Base-by-base conservation (phyloP, 371 early-diverging fungal species). In the Mucor racemosus region DNA sequence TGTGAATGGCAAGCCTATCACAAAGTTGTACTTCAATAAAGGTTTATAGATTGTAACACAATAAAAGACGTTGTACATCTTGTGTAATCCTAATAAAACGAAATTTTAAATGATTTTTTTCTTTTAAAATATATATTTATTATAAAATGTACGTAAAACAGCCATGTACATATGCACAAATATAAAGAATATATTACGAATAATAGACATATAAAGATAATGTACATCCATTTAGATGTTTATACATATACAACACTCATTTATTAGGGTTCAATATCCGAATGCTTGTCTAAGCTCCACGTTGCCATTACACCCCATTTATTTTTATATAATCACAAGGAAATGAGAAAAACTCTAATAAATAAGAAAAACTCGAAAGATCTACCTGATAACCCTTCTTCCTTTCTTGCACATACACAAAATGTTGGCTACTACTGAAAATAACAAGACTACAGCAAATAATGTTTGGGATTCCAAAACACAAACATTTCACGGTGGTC, bases 401-500 rank as follows among this genome's bases (percentile, higher is more conserved):
- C 15, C 26, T 62, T 39, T 19, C 26, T 55, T 46, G 36, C 26
- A 53, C n/a, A 13, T 40, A 14, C n/a, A 31, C 14, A 58, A 34
- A 53, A 62, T 55, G 46, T 58, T 56, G 14, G n/a, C 34, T 26
- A 53, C 53, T 5, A 26, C 53, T 5, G 53, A 53, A 31, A 53
- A 21, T 31, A 42, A 57, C 9, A 54, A 31, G 13, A 64, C 36
- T 17, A 38, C 67, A 41, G 65, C 62, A 41, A 64, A 58, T 8
- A 68, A 67, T 19, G 79, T 78, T 31, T 93, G 94, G 94, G 92
- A 93, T 74, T 80, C 88, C 56, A 92, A 90, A 75, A 86, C 89
- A 41, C 94, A 93, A 79, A 90, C 94, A 68, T 93, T 90, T 68
- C 94, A 94, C 60, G 94, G 94, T 74, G 94, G 94, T 55, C 94